Base-by-base conservation (phyloP, 1,139 yeast species). In the Zygosaccharomyces sapae region DNA sequence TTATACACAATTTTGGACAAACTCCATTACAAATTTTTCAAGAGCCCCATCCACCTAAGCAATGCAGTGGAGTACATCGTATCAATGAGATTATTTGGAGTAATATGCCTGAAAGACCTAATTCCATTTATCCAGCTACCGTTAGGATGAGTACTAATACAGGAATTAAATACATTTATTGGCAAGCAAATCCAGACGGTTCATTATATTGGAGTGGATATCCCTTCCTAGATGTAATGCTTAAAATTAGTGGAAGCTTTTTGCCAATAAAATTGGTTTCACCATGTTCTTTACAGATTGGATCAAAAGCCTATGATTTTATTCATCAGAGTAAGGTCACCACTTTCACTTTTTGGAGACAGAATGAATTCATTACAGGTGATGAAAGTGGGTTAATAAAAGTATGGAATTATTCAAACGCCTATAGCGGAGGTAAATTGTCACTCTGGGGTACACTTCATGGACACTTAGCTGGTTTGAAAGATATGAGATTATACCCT, bases 1-100 rank as follows among this genome's bases (percentile, higher is more conserved):
- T 85, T 61, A 87, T 87, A 41, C 90, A 87, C 60, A 87, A 87
- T 63, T 87, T 87, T 71, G 96, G 96, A 0, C 96, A 87, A 63
- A 87, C 95, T 0, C 96, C 96, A 0, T 62, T 75, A 41, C 86
- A 83, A 55, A 69, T 87, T 8, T 86, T 87, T 57, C 69, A 67
- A 7, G 74, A 72, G 47, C 81, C 88, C 0, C 96, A 87, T 63
- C 81, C 84, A 0, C 53, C 60, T 33, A 73, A 75, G 42, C 77
- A 73, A 2, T 70, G 13, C 18, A 38, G 5, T 18, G 44, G 39
- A 6, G 22, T 33, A 29, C 39, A 29, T 35, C 41, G 31, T 5
- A 30, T 52, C 5, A 33, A 41, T 13, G 29, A 37, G 8, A 38
- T 31, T 4, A 33, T 38, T 12, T 46, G 55, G 53, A 36, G 29